These are phyloP conservation scores for Colletotrichum ledebouriae DNA, from an alignment of 2,329 filamentous ascomycete species.

Conservation along the genomic window DNA sequence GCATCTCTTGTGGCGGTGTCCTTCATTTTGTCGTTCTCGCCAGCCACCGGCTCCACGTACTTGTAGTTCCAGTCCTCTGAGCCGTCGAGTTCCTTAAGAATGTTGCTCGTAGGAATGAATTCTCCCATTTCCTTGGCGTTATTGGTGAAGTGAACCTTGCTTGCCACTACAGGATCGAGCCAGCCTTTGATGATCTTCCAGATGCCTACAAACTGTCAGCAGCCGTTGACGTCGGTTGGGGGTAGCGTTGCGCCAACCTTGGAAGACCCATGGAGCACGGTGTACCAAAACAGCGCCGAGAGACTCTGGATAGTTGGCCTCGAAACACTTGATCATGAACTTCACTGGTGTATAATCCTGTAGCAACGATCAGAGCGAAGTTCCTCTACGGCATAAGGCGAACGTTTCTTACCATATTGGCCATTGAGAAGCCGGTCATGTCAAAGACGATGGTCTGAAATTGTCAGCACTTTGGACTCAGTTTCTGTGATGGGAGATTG, in stretches of 20 bases:
- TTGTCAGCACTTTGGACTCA: slow-evolving; percentile 5
- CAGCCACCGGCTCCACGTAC: slow-evolving; percentile 80
- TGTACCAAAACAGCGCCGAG: slow-evolving; percentile 92
- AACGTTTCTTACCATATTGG: slow-evolving; percentile 81
- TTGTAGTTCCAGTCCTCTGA: slow-evolving; percentile 86
- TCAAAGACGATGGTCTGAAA: slow-evolving; percentile 90
- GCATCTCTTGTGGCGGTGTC: slow-evolving; percentile 72
- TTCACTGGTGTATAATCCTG: slow-evolving; percentile 95
- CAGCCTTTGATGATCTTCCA: slow-evolving; percentile 97
- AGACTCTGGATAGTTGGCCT: slow-evolving; percentile 97
- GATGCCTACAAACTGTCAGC: slow-evolving; percentile 70
- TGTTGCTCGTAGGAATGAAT: slow-evolving; percentile 78
- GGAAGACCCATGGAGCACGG: slow-evolving; percentile 97
- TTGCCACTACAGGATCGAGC: slow-evolving; percentile 95
- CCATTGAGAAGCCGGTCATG: slow-evolving; percentile 92
- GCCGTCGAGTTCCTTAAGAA: slow-evolving; percentile 88
- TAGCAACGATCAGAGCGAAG: slow-evolving; percentile 42
- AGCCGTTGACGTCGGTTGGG: neutral
- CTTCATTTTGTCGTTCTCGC: slow-evolving; percentile 84
- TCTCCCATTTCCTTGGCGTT: slow-evolving; percentile 81
- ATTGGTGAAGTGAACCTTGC: slow-evolving; percentile 94
- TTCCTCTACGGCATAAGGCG: neutral
- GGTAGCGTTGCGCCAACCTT: slow-evolving; percentile 68
- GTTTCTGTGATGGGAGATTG: neutral
- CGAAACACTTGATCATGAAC: slow-evolving; percentile 99